Evolutionary conservation across 768 basidiomycete genomes (phyloP).

Genomic region (Suillus discolor): DNA sequence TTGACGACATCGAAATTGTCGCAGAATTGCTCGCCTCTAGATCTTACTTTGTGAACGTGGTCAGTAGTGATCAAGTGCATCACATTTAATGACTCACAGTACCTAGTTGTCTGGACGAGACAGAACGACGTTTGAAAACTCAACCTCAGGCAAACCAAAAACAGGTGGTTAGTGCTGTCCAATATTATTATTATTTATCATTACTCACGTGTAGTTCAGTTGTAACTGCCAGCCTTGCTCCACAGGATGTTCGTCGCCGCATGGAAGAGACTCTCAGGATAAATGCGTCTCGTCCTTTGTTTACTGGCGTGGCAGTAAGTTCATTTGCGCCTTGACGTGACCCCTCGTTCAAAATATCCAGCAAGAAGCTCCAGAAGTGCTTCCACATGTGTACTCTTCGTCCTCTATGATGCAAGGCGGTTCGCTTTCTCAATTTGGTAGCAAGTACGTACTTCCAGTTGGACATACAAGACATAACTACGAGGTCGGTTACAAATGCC

Average conservation of each 20-base stretch:
- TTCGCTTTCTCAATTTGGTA: slow-evolving; percentile 71
- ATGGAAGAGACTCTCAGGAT: slow-evolving; percentile 61
- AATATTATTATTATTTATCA: neutral
- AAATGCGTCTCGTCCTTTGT: slow-evolving; percentile 70
- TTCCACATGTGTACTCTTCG: slow-evolving; percentile 91
- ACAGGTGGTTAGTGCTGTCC: neutral
- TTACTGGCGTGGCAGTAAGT: slow-evolving; percentile 55
- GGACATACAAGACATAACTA: slow-evolving; percentile 71
- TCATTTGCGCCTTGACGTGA: neutral
- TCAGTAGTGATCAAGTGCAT: slow-evolving; percentile 27
- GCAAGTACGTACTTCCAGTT: slow-evolving; percentile 77
- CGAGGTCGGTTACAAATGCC: slow-evolving; percentile 51
- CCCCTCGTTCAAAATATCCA: slow-evolving; percentile 29
- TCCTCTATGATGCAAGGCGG: slow-evolving; percentile 58
- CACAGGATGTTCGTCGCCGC: slow-evolving; percentile 56
- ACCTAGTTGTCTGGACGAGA: neutral
- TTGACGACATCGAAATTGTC: slow-evolving; percentile 80
- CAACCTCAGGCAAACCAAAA: neutral
- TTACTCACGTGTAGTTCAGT: neutral
- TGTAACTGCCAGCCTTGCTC: slow-evolving; percentile 35
- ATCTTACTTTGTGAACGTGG: slow-evolving; percentile 47
- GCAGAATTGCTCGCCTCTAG: slow-evolving; percentile 70
- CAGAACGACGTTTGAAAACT: neutral
- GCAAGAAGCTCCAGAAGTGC: slow-evolving; percentile 58
- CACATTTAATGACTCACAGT: neutral